Conservation (phyloP, 176 grass and related monocot species). For the Bromus sterilis region DNA sequence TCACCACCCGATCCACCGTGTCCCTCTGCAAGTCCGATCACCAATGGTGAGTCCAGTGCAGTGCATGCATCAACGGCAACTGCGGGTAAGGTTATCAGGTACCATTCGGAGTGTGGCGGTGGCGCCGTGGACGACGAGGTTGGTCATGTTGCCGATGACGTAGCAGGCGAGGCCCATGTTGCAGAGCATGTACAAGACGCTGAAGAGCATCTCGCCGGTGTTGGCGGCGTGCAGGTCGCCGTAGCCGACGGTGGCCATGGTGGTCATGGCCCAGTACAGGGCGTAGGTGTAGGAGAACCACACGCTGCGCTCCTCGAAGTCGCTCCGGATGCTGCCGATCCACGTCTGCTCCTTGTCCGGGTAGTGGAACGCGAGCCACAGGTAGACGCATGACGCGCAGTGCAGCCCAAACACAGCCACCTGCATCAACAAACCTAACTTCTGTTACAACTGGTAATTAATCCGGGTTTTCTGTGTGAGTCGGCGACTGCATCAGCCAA, state of each 20-base stretch:
- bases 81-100: background rate
- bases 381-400: slow-evolving; percentile 34
- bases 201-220: slow-evolving; percentile 45
- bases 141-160: slow-evolving; percentile 78
- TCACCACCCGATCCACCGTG: slow-evolving; percentile 3
- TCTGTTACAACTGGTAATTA: background rate
- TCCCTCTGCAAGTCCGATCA: slow-evolving; percentile 23
- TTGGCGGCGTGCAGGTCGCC: slow-evolving; percentile 61
- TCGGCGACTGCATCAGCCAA: no score
- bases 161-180: slow-evolving; percentile 62
- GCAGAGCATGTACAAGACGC: slow-evolving; percentile 54
- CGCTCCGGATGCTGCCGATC: slow-evolving; percentile 32
- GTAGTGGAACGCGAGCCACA: slow-evolving; percentile 46
- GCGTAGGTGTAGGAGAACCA: slow-evolving; percentile 50
- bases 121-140: slow-evolving; percentile 58
- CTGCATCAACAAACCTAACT: slow-evolving; percentile 9
- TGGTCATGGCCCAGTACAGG: slow-evolving; percentile 63
- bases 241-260: slow-evolving; percentile 55
- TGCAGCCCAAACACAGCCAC: slow-evolving; percentile 54
- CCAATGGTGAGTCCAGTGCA: background rate
- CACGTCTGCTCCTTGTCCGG: slow-evolving; percentile 25
- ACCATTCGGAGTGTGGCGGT: slow-evolving; percentile 31
- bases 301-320: slow-evolving; percentile 32
- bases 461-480: no score
- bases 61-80: background rate